Percentiles rank a stretch among this genome's conserved stretches.
Evolutionary conservation across 306 rosid genomes (phyloP).

Genomic region (Albizia julibrissin): DNA sequence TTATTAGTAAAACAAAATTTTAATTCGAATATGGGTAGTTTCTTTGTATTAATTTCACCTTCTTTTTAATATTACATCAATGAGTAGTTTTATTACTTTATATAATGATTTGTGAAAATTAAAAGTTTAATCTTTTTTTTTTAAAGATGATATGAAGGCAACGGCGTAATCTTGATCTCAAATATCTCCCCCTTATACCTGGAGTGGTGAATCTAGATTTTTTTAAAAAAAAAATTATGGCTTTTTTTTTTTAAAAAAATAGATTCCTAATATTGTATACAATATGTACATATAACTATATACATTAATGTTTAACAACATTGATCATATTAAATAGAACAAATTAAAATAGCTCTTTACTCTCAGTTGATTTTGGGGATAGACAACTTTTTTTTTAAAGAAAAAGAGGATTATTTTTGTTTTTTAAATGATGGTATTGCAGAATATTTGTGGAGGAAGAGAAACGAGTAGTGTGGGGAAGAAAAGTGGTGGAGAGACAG

Average conservation of each 20-base stretch:
- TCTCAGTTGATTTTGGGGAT: neutral
- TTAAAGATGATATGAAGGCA: neutral
- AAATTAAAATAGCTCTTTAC: neutral
- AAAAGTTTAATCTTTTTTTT: neutral
- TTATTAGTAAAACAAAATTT: too few relatives aligned
- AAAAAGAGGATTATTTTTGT: neutral
- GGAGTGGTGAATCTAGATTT: neutral
- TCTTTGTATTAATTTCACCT: too few relatives aligned
- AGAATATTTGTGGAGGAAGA: slow-evolving; percentile 59
- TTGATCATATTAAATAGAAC: neutral
- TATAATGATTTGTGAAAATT: neutral
- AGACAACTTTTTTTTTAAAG: neutral
- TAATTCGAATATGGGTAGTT: too few relatives aligned
- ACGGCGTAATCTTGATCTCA: neutral
- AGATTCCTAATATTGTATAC: neutral
- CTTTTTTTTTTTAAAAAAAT: neutral
- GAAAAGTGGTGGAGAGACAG: slow-evolving; percentile 66
- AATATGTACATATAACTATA: neutral
- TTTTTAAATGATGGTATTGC: slow-evolving; percentile 22
- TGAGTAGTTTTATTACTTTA: neutral
- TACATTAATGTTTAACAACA: neutral
- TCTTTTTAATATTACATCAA: neutral
- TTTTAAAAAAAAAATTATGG: neutral
- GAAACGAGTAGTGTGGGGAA: slow-evolving; percentile 59
- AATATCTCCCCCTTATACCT: neutral